Conservation (phyloP, 1,284 basidiomycete species). For the Rhodotorula sp. region DNA sequence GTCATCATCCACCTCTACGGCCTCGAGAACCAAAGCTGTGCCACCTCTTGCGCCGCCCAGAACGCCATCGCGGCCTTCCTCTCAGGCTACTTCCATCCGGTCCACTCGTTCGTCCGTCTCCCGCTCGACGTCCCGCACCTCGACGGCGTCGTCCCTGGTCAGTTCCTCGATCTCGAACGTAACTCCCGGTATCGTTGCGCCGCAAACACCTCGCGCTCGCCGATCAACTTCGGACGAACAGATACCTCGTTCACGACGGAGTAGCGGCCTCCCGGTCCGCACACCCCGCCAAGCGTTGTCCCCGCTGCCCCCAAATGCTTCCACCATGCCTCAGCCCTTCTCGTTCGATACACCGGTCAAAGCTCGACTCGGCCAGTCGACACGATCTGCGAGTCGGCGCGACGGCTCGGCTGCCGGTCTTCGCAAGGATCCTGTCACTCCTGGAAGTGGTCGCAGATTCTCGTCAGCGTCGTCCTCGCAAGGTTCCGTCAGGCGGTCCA, state of each 20-base stretch:
- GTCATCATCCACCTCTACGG: neutral
- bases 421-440: too few relatives aligned
- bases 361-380: neutral
- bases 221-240: neutral
- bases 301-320: neutral
- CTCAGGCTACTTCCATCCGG: slow-evolving; percentile 63
- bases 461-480: neutral
- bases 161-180: too few relatives aligned
- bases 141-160: neutral
- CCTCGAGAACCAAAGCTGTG: neutral
- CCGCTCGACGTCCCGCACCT: slow-evolving; percentile 54
- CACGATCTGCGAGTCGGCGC: neutral
- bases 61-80: slow-evolving; percentile 3
- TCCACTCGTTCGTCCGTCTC: slow-evolving; percentile 76
- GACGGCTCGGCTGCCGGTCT: neutral
- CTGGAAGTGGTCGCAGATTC: too few relatives aligned
- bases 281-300: neutral
- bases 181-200: neutral
- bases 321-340: slow-evolving; percentile 19
- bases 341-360: slow-evolving; percentile 15
- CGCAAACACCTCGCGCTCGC: neutral
- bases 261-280: slow-evolving; percentile 1
- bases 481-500: too few relatives aligned
- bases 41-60: too few relatives aligned
- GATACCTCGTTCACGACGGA: neutral